Base-by-base conservation (phyloP, 768 basidiomycete species). In the Suillus cothurnatus region DNA sequence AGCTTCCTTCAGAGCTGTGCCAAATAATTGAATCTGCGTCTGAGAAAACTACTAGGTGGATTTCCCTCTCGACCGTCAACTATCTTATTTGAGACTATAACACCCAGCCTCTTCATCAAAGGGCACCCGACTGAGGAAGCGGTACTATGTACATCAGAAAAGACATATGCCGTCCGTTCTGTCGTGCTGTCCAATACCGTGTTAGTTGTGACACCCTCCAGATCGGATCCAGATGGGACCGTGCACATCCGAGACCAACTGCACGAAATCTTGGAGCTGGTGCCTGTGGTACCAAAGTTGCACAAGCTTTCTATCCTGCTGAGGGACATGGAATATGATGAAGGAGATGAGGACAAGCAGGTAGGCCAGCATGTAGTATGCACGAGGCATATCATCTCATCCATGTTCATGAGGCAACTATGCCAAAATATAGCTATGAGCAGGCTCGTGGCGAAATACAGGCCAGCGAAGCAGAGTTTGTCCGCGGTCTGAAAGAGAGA, bases 171-270 rank as follows among this genome's bases (percentile, higher is more conserved):
- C 2, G 79, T 99, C 32, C 89, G 96, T 63, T 91, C 95, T 0
- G 89, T 99, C n/a, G 83, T 84, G 11, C 80, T 97, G 56, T 97
- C 95, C 21, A 99, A 99, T 76, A 90, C 94, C 0, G 78, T 96
- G 39, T 81, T 95, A 15, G 85, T 98, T 52, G 81, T 92, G 66
- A 88, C 88, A 3, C 80, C 87, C 21, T 78, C 81, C 2, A 73
- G 78, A 45, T 68, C 70, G 4, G 67, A 73, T 52, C 68, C 74
- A 2, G 73, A 78, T 23, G 80, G 84, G 53, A 77, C 79, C 2
- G 80, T 93, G 12, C 84, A 90, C 61, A 89, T 97, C 61, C 86
- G 90, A 61, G 93, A 95, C 68, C 89, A 90, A 69, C 79, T 95
- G 38, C 89, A 88, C 69, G 91, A 97, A 70, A 83, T 98, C 57